Conservation (phyloP, 306 rosid genomes). For the Vachellia pachyceras region DNA sequence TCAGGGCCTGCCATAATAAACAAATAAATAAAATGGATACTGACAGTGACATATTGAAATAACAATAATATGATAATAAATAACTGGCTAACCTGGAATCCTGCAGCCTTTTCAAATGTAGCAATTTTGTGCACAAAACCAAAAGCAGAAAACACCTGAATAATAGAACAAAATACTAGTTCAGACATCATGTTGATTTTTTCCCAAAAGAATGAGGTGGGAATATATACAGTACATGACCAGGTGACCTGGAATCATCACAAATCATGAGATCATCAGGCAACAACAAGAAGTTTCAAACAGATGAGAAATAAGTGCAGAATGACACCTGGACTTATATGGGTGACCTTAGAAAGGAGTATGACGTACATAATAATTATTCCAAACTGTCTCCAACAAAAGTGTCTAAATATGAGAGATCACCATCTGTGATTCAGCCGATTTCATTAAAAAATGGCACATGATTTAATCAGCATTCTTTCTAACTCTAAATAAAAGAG, state of each 20-base stretch:
- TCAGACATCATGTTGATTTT: conserved; percentile 25
- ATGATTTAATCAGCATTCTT: conserved; percentile 52
- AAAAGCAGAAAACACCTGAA: conserved; percentile 88
- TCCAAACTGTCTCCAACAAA: conserved; percentile 93
- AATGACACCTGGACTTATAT: conserved; percentile 87
- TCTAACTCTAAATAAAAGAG: conserved; percentile 40
- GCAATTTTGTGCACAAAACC: conserved; percentile 95
- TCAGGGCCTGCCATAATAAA: conserved; percentile 68
- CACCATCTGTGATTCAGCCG: conserved; percentile 68
- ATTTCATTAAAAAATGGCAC: conserved; percentile 56
- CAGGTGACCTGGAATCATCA: conserved; percentile 35
- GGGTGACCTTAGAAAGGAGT: conserved; percentile 83
- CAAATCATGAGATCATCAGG: conserved; percentile 40
- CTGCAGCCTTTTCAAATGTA: conserved; percentile 92
- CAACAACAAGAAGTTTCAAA: conserved; percentile 49
- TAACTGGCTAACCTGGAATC: conserved; percentile 73
- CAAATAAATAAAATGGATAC: conserved; percentile 20
- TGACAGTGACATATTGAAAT: conserved; percentile 7
- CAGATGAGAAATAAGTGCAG: conserved; percentile 78
- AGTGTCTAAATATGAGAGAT: conserved; percentile 74
- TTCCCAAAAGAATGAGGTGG: not conserved
- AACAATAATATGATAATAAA: conserved; percentile 28
- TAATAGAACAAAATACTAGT: conserved; percentile 34
- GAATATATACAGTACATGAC: conserved; percentile 14
- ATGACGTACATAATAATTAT: conserved; percentile 79